Conservation (phyloP, 2,329 filamentous ascomycete genomes). For the Phyllosticta citriasiana region DNA sequence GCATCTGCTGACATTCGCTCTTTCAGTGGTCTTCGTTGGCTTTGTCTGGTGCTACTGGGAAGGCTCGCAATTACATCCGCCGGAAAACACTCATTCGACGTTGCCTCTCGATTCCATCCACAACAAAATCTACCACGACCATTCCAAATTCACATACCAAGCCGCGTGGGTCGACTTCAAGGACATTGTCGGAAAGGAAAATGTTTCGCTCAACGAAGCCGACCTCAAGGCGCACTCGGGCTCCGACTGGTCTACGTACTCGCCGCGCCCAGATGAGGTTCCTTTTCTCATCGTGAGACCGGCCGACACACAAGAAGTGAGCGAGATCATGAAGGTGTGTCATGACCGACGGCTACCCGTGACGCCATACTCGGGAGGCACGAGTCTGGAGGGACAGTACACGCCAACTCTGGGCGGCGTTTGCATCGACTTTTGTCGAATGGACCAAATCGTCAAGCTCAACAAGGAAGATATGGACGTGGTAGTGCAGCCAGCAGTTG, state of each 20-base stretch:
- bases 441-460: constrained; percentile 70
- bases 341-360: constrained; percentile 73
- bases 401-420: constrained; percentile 73
- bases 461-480: constrained; percentile 60
- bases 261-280: constrained; percentile 29
- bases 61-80: constrained; percentile 40
- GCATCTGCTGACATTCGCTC: neutral
- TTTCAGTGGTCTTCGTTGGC: constrained; percentile 41
- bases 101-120: constrained; percentile 39
- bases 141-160: constrained; percentile 47
- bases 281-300: constrained; percentile 64
- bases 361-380: constrained; percentile 78
- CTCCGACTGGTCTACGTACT: constrained; percentile 54
- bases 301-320: constrained; percentile 68
- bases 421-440: constrained; percentile 74
- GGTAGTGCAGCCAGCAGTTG: constrained; percentile 55
- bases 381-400: constrained; percentile 82
- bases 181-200: constrained; percentile 50
- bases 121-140: constrained; percentile 44
- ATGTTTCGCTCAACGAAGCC: constrained; percentile 47
- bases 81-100: constrained; percentile 45
- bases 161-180: constrained; percentile 56
- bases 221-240: constrained; percentile 50
- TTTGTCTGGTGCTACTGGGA: constrained; percentile 46
- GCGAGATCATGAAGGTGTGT: constrained; percentile 81